Percentiles rank a stretch among this genome's conserved stretches.
Evolutionary conservation across 2,329 filamentous ascomycete species (phyloP).

Genomic region (Didymella segeticola): DNA sequence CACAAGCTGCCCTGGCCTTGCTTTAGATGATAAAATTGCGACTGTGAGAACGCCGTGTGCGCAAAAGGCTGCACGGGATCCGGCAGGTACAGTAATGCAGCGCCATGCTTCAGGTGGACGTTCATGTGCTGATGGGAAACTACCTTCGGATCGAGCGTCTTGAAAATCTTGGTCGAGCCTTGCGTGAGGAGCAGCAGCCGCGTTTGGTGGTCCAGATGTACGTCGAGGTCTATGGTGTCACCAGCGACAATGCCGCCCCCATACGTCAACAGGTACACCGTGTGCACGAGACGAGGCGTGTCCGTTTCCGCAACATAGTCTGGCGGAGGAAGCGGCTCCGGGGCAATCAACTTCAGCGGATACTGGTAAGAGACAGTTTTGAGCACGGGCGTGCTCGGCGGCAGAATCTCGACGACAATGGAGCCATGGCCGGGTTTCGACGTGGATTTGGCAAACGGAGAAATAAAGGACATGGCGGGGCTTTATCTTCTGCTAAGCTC

Average conservation of each 20-base stretch:
- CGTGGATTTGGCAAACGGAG: conserved; percentile 78
- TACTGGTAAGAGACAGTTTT: conserved; percentile 86
- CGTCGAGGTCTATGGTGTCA: conserved; percentile 76
- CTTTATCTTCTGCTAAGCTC: conserved; percentile 14
- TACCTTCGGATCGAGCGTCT: conserved; percentile 63
- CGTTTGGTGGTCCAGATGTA: conserved; percentile 69
- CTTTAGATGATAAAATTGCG: conserved; percentile 73
- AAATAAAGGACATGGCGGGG: conserved; percentile 51
- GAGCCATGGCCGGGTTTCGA: conserved; percentile 79
- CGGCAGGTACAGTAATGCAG: conserved; percentile 72
- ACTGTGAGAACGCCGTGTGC: conserved; percentile 82
- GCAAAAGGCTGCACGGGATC: conserved; percentile 94
- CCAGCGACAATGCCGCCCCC: conserved; percentile 91
- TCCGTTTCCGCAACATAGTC: conserved; percentile 30
- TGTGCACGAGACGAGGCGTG: conserved; percentile 63
- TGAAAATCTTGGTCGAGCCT: conserved; percentile 96
- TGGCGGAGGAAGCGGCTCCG: conserved; percentile 68
- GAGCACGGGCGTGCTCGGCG: conserved; percentile 74
- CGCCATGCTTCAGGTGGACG: conserved; percentile 55
- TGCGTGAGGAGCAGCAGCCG: conserved; percentile 68
- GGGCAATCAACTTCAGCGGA: conserved; percentile 90
- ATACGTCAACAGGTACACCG: conserved; percentile 91
- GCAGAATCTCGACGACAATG: conserved; percentile 75
- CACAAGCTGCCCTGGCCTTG: conserved; percentile 68
- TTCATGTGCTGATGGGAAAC: conserved; percentile 58